Conservation (phyloP, 441 rosid genomes). For the Bruguiera hainesii region DNA sequence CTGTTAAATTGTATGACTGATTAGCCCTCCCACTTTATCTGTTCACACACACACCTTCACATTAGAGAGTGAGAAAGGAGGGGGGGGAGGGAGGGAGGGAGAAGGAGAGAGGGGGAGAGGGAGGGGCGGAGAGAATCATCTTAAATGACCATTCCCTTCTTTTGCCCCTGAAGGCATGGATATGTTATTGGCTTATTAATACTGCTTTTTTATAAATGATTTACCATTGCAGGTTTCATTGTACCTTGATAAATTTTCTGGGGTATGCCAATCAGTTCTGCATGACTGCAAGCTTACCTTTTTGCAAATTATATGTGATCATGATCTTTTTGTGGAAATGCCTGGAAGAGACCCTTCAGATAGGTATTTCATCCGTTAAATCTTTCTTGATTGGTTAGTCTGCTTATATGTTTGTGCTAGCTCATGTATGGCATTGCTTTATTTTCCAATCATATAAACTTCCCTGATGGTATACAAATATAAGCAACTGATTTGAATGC, state of each 20-base stretch:
- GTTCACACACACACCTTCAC: too few relatives aligned
- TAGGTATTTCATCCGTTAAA: conserved; percentile 47
- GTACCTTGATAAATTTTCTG: conserved; percentile 98
- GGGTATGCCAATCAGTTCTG: conserved; percentile 92
- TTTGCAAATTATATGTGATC: conserved; percentile 95
- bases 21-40: too few relatives aligned
- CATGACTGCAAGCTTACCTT: conserved; percentile 98
- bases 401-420: background rate
- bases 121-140: background rate
- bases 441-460: too few relatives aligned
- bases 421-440: too few relatives aligned
- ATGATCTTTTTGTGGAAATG: conserved; percentile 99
- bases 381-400: conserved; percentile 1
- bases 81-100: too few relatives aligned
- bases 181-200: conserved; percentile 1
- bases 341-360: conserved; percentile 99
- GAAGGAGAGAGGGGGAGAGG: too few relatives aligned
- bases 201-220: background rate
- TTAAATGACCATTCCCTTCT: background rate
- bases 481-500: too few relatives aligned
- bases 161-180: background rate
- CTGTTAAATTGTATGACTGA: too few relatives aligned
- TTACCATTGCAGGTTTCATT: conserved; percentile 72
- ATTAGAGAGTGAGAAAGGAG: too few relatives aligned
- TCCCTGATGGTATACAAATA: too few relatives aligned